Evolutionary conservation across 2,329 filamentous ascomycete species (phyloP), one percentile per base, ranked within the genome.

Genomic region (Fusarium sp.): DNA sequence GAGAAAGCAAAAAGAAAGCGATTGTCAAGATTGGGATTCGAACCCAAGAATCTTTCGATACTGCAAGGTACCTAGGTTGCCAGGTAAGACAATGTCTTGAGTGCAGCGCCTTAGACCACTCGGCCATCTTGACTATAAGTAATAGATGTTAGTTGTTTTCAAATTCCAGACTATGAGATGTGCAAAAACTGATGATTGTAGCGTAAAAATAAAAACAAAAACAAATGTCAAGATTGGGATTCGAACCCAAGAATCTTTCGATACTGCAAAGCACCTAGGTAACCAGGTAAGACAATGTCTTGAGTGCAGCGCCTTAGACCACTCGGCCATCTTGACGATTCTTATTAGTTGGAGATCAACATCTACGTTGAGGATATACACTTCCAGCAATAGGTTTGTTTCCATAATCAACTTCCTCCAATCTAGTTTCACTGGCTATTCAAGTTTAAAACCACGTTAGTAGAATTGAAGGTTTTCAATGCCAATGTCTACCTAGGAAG

Each of bases 41-140:
- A 60, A 58, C 58, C 53, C 53, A 58, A 49, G 58, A 23, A 60
- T 48, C 52, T 60, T 60, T 60, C 52, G 53, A 58, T 58, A 49
- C 37, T 21, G 28, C 26, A 30, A 30, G 13, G 10, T 3, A 13
- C 23, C 4, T 3, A 43, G 11, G 11, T 31, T 0, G 2, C 19
- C 1, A 1, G 28, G 51, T 4, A 31, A 44, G 26, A 23, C 2
- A 1, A 10, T 4, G 4, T 26, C 41, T 54, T 54, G 37, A 54
- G 5, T 54, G 51, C 51, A 44, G 41, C 39, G 51, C 41, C 28
- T 44, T 54, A 54, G 34, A 37, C 34, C 34, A 37, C 34, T 37
- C 34, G 34, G 34, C 34, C 34, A 37, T 37, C 34, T 37, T 37
- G 34, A 37, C 34, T 58, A 34, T n/a, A 25, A 37, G 34, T 53